A percentile compares a stretch with the other conserved stretches of the same genome.
phyloP scores from a whole-genome alignment of 1,284 basidiomycete genomes.

The Papiliotrema nemorosa region DNA sequence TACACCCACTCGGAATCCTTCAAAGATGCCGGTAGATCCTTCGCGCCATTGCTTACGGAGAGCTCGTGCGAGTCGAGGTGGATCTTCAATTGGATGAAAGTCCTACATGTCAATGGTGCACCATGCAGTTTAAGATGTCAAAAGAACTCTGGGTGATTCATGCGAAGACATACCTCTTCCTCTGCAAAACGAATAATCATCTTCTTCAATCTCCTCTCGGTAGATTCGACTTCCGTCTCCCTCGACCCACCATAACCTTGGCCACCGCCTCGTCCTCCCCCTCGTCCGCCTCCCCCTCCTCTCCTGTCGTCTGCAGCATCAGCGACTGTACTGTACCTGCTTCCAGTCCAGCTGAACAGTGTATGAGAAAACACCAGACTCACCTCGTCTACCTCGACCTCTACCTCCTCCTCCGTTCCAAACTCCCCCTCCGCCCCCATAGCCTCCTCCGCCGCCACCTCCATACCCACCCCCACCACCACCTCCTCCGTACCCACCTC shows the following conservation, averaged over 20 bases:
- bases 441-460: slow-evolving; percentile 16
- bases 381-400: slow-evolving; percentile 19
- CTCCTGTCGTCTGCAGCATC: neutral
- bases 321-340: neutral
- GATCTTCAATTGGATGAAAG: slow-evolving; percentile 57
- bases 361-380: neutral
- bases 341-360: too few relatives aligned
- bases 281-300: slow-evolving; percentile 9
- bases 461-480: slow-evolving; percentile 8
- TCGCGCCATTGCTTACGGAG: slow-evolving; percentile 63
- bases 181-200: slow-evolving; percentile 73
- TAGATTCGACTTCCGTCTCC: slow-evolving; percentile 15
- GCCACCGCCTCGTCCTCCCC: neutral
- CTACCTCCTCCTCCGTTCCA: slow-evolving; percentile 13
- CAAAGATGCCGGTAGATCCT: slow-evolving; percentile 57
- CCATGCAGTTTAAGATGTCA: neutral
- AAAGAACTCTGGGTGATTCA: neutral
- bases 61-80: slow-evolving; percentile 65
- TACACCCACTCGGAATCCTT: slow-evolving; percentile 70
- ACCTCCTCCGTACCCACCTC: slow-evolving; percentile 9
- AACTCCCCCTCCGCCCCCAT: slow-evolving; percentile 12
- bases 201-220: slow-evolving; percentile 67
- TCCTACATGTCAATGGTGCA: slow-evolving; percentile 19
- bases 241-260: slow-evolving; percentile 15
- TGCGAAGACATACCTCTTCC: slow-evolving; percentile 60